Evolutionary conservation across 441 rosid species (phyloP).

Genomic region (Mallotus repandus): DNA sequence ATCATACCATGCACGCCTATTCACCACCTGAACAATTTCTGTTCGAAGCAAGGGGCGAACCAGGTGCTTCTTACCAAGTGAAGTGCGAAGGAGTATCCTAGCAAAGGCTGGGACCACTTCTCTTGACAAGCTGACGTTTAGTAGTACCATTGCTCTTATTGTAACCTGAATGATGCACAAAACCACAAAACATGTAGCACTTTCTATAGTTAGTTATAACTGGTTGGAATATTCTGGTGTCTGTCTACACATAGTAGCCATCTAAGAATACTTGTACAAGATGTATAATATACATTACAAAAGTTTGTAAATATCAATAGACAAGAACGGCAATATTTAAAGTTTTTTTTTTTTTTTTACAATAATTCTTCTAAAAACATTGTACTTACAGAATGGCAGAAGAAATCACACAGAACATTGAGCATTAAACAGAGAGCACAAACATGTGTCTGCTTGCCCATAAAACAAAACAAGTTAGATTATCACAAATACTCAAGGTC

Average conservation of each 20-base stretch:
- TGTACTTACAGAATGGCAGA: not conserved
- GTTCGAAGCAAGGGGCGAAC: constrained; percentile 83
- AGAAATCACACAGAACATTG: not conserved
- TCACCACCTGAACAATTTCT: constrained; percentile 92
- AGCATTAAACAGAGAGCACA: not conserved
- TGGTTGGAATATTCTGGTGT: not conserved
- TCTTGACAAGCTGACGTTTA: constrained; percentile 84
- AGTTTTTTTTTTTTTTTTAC: too few relatives aligned
- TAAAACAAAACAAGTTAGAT: not conserved
- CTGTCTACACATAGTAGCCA: not conserved
- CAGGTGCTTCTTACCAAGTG: constrained; percentile 94
- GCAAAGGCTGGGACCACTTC: constrained; percentile 95
- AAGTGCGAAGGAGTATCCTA: constrained; percentile 80
- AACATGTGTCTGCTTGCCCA: too few relatives aligned
- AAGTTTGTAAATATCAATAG: too few relatives aligned
- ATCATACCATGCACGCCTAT: constrained; percentile 94
- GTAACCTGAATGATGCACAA: constrained; percentile 40
- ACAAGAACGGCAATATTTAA: too few relatives aligned
- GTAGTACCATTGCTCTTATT: constrained; percentile 67
- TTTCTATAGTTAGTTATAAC: not conserved
- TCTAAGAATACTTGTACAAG: not conserved
- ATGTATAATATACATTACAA: not conserved
- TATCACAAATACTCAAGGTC: not conserved
- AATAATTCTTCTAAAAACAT: not conserved
- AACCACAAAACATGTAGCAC: not conserved